Conservation (phyloP, 2,329 filamentous ascomycete species). For the Zasmidium citrigriseum region DNA sequence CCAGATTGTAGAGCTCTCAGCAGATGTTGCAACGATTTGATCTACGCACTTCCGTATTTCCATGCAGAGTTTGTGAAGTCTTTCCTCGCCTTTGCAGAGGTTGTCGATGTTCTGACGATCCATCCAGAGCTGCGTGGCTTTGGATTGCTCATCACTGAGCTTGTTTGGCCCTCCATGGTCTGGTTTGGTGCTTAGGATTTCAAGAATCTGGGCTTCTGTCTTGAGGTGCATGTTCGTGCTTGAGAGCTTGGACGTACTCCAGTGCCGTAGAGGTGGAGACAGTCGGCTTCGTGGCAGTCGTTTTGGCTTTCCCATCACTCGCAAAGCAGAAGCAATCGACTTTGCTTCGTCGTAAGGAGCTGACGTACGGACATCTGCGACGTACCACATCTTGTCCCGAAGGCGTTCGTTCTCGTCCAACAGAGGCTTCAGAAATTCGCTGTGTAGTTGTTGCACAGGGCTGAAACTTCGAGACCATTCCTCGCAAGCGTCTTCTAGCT, state of each 20-base stretch:
- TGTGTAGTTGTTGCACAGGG: slow-evolving; percentile 9
- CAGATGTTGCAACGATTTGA: slow-evolving; percentile 72
- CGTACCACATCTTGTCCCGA: slow-evolving; percentile 98
- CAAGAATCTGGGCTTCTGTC: slow-evolving; percentile 81
- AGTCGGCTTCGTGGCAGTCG: slow-evolving; percentile 43
- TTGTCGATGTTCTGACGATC: slow-evolving; percentile 81
- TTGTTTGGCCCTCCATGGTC: slow-evolving; percentile 92
- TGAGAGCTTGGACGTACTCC: slow-evolving; percentile 47
- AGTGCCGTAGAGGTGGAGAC: slow-evolving; percentile 41
- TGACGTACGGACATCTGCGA: slow-evolving; percentile 89
- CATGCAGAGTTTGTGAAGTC: slow-evolving; percentile 89
- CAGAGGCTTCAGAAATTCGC: slow-evolving; percentile 9
- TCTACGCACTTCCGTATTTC: slow-evolving; percentile 85
- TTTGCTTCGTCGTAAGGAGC: slow-evolving; percentile 83
- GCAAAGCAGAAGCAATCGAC: slow-evolving; percentile 82
- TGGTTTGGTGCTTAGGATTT: slow-evolving; percentile 77
- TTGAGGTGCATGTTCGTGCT: slow-evolving; percentile 68
- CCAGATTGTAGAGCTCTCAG: slow-evolving; percentile 88
- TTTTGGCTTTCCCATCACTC: slow-evolving; percentile 74
- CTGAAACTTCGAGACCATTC: slow-evolving; percentile 14
- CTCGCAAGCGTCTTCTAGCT: slow-evolving; percentile 12
- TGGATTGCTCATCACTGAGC: slow-evolving; percentile 90
- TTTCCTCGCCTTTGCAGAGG: slow-evolving; percentile 90
- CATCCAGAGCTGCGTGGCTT: slow-evolving; percentile 81
- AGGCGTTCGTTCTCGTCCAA: slow-evolving; percentile 16